These are phyloP conservation scores for Nakazawaea ishiwadae DNA, from an alignment of 805 yeast genomes.

Conservation along the genomic window DNA sequence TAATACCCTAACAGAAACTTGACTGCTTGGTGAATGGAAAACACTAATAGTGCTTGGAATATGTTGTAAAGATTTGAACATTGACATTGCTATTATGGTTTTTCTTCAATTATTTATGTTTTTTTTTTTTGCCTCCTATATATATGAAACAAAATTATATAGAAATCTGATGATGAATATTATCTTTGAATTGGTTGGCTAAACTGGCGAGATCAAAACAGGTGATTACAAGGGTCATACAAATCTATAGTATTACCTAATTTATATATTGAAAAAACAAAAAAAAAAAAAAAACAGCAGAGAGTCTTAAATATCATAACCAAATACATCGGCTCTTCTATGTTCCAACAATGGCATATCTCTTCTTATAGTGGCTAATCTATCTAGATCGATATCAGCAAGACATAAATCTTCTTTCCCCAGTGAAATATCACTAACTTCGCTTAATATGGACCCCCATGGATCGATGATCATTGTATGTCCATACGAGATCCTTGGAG, in stretches of 20 bases:
- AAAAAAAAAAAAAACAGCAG: no score
- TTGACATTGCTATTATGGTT: no score
- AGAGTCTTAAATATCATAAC: slow-evolving; percentile 32
- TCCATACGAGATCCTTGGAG: slow-evolving; percentile 73
- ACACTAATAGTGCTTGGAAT: slow-evolving; percentile 43
- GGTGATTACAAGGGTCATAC: no score
- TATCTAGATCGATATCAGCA: slow-evolving; percentile 62
- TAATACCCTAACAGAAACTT: neutral
- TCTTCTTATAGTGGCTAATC: slow-evolving; percentile 45
- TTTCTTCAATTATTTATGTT: no score
- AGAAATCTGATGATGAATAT: no score
- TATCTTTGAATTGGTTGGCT: no score
- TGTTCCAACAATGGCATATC: slow-evolving; percentile 80
- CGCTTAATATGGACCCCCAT: slow-evolving; percentile 76
- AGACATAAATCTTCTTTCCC: slow-evolving; percentile 38
- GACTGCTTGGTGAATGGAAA: slow-evolving; percentile 19
- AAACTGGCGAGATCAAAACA: no score
- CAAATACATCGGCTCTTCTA: slow-evolving; percentile 58
- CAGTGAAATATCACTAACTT: slow-evolving; percentile 38
- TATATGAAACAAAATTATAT: no score
- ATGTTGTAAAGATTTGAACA: slow-evolving; percentile 41
- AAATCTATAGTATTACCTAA: neutral
- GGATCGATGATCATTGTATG: slow-evolving; percentile 87
- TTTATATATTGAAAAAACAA: neutral
- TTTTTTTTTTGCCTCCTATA: no score